phyloP scores from a whole-genome alignment of 1,284 basidiomycete genomes.

The Mycosarcoma maydis region DNA sequence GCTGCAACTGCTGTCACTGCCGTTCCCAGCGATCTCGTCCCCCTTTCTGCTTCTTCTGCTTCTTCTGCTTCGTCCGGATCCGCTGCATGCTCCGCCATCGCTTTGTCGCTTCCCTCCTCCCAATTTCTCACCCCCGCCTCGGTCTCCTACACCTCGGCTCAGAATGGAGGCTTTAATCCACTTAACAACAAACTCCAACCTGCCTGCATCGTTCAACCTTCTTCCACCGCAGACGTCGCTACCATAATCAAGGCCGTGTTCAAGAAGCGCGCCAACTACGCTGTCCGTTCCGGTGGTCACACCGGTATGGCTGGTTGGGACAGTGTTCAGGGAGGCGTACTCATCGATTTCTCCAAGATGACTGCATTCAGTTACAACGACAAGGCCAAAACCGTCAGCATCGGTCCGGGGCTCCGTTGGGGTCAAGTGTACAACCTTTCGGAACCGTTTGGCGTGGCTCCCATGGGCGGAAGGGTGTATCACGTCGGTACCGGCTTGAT shows the following conservation, averaged over 20 bases:
- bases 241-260: slow-evolving; percentile 12
- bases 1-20: no score
- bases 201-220: slow-evolving; percentile 31
- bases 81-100: slow-evolving; percentile 1
- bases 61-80: no score
- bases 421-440: slow-evolving; percentile 30
- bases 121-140: slow-evolving; percentile 7
- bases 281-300: slow-evolving; percentile 50
- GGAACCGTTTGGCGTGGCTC: slow-evolving; percentile 14
- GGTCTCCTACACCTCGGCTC: slow-evolving; percentile 9
- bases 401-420: slow-evolving; percentile 41
- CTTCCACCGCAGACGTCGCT: slow-evolving; percentile 6
- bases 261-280: slow-evolving; percentile 21
- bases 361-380: slow-evolving; percentile 23
- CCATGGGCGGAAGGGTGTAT: slow-evolving; percentile 39
- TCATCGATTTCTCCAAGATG: slow-evolving; percentile 39
- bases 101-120: not conserved
- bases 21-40: no score
- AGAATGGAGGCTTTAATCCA: slow-evolving; percentile 18
- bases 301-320: slow-evolving; percentile 47
- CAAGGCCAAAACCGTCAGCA: not conserved
- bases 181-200: slow-evolving; percentile 31
- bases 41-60: no score
- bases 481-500: slow-evolving; percentile 48
- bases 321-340: slow-evolving; percentile 21